Evolutionary conservation across 2,329 filamentous ascomycete genomes (phyloP).

Genomic region (Curvularia sp.): DNA sequence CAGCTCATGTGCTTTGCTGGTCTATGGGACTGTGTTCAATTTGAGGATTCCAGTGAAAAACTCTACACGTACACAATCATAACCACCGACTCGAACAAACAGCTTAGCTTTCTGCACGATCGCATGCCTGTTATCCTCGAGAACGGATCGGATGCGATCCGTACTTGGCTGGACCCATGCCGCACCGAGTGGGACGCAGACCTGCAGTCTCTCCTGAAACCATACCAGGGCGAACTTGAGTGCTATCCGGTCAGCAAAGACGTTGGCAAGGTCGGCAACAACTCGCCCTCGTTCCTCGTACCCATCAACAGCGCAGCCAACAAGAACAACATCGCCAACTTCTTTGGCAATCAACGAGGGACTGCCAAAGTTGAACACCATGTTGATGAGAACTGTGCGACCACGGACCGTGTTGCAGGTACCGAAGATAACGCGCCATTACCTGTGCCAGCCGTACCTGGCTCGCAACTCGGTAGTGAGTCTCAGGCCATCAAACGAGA

Average conservation of each 20-base stretch:
- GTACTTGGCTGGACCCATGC: constrained; percentile 78
- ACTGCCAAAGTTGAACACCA: constrained; percentile 49
- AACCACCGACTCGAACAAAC: constrained; percentile 84
- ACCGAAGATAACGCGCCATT: constrained; percentile 62
- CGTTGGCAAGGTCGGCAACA: constrained; percentile 93
- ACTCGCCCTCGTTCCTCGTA: constrained; percentile 82
- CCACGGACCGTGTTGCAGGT: constrained; percentile 53
- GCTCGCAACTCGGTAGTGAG: constrained; percentile 20
- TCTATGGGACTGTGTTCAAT: constrained; percentile 86
- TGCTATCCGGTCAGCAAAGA: constrained; percentile 87
- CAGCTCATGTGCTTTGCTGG: constrained; percentile 88
- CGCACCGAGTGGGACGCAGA: constrained; percentile 77
- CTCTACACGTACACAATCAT: constrained; percentile 92
- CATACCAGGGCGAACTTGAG: constrained; percentile 79
- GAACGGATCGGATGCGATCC: constrained; percentile 72
- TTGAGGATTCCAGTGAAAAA: constrained; percentile 73
- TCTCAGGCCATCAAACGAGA: constrained; percentile 59
- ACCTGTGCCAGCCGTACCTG: constrained; percentile 46
- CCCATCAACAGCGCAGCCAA: constrained; percentile 86
- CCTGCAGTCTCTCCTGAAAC: constrained; percentile 79
- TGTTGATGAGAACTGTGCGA: constrained; percentile 52
- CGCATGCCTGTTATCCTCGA: constrained; percentile 95
- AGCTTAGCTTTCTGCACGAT: constrained; percentile 86
- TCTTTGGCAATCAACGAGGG: constrained; percentile 72
- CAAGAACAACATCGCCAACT: constrained; percentile 92